Conservation (phyloP, 2,329 filamentous ascomycete species). For the Diaporthe destruens region DNA sequence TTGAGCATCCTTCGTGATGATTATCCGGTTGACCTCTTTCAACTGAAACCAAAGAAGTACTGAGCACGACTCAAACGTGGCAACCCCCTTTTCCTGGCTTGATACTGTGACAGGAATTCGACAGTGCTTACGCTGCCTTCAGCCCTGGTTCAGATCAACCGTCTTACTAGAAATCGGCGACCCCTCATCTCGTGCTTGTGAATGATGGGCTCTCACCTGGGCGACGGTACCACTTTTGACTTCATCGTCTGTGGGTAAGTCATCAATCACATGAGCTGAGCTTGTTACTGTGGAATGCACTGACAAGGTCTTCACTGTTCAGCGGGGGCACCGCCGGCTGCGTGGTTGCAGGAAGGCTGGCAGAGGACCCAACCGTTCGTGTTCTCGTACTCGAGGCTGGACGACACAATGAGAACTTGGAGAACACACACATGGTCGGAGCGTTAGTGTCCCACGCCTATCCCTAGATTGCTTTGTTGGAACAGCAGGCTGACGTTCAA, state of each 20-base stretch:
- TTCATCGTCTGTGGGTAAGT: constrained; percentile 27
- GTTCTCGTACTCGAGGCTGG: constrained; percentile 56
- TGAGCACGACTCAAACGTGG: neutral
- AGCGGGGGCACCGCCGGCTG: constrained; percentile 61
- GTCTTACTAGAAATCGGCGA: neutral
- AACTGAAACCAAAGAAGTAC: neutral
- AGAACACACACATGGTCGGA: constrained; percentile 21
- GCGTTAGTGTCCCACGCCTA: neutral
- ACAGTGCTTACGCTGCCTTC: neutral
- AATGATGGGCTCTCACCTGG: constrained; percentile 12
- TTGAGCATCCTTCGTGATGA: neutral
- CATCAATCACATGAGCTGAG: neutral
- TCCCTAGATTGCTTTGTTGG: neutral
- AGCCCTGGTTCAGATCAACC: neutral
- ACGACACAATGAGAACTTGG: constrained; percentile 46
- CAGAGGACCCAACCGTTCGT: constrained; percentile 51
- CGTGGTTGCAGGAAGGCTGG: constrained; percentile 59
- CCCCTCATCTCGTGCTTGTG: neutral
- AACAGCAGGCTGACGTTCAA: neutral
- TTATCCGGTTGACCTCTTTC: neutral
- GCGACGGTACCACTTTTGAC: neutral
- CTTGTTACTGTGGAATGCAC: neutral
- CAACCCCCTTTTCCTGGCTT: neutral
- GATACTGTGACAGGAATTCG: no score
- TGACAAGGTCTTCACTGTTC: neutral